These are phyloP conservation scores for Backusella parvicylindrica DNA, from an alignment of 192 early-diverging fungal species.

Conservation along the genomic window DNA sequence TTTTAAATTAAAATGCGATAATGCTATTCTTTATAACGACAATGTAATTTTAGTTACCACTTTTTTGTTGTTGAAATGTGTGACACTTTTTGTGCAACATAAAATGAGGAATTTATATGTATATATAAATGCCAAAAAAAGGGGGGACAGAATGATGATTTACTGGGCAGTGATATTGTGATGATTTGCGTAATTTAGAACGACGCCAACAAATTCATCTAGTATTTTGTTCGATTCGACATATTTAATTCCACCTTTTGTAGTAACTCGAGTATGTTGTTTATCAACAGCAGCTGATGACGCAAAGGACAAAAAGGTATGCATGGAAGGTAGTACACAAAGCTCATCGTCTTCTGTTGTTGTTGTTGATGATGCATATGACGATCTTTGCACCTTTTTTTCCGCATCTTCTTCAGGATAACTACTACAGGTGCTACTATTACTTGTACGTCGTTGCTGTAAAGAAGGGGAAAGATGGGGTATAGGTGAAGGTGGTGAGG, in stretches of 20 bases:
- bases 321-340: slow-evolving; percentile 14
- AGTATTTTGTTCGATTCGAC: slow-evolving; percentile 18
- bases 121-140: too few species aligned
- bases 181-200: slow-evolving; percentile 15
- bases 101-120: background rate
- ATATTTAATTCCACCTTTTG: slow-evolving; percentile 24
- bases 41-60: background rate
- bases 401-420: background rate
- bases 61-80: background rate
- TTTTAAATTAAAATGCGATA: background rate
- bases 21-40: background rate
- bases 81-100: background rate
- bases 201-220: slow-evolving; percentile 22
- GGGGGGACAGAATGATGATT: too few species aligned
- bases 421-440: slow-evolving; percentile 14
- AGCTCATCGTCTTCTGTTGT: background rate
- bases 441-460: background rate
- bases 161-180: background rate
- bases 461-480: slow-evolving; percentile 13
- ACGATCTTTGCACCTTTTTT: background rate
- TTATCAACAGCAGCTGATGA: background rate
- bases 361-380: background rate
- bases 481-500: background rate
- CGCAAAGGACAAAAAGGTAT: slow-evolving; percentile 2
- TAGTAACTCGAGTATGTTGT: background rate